These are phyloP conservation scores for Arthrinium puccinioides DNA, from an alignment of 2,329 filamentous ascomycete genomes.

Conservation along the genomic window DNA sequence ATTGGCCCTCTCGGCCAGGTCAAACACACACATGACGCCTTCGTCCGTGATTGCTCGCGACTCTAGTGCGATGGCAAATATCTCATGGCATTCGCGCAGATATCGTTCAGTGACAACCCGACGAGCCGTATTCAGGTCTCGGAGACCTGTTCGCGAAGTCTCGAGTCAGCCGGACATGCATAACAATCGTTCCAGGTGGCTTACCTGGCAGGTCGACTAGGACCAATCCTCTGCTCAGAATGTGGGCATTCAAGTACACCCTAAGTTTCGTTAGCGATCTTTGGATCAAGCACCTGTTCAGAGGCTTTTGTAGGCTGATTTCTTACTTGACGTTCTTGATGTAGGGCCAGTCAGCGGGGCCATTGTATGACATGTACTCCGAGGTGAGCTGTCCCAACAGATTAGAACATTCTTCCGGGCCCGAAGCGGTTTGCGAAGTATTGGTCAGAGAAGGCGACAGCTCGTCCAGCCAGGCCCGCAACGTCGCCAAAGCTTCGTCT, in stretches of 20 bases:
- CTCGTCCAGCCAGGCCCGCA: constrained; percentile 16
- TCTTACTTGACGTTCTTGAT: constrained; percentile 34
- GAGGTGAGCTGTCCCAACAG: constrained; percentile 29
- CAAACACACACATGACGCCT: constrained; percentile 31
- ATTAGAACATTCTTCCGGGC: constrained; percentile 23
- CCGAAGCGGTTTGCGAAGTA: background rate
- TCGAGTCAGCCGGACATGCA: no score
- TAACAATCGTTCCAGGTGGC: background rate
- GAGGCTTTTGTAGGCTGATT: no score
- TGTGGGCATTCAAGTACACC: constrained; percentile 21
- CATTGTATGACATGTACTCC: constrained; percentile 12
- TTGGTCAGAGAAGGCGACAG: constrained; percentile 5
- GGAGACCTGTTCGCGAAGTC: constrained; percentile 38
- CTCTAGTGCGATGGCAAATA: constrained; percentile 35
- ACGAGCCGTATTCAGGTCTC: constrained; percentile 37
- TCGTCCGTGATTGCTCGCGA: constrained; percentile 32
- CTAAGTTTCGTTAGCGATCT: background rate
- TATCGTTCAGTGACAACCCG: constrained; percentile 36
- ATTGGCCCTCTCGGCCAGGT: constrained; percentile 27
- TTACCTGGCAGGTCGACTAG: constrained; percentile 41
- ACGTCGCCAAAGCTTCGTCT: constrained; percentile 8
- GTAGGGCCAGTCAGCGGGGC: constrained; percentile 32
- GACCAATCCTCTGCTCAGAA: constrained; percentile 38
- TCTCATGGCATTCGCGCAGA: constrained; percentile 35
- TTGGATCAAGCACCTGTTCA: background rate